These are phyloP conservation scores for Pisolithus microcarpus DNA, from an alignment of 768 basidiomycete genomes.

Conservation along the genomic window DNA sequence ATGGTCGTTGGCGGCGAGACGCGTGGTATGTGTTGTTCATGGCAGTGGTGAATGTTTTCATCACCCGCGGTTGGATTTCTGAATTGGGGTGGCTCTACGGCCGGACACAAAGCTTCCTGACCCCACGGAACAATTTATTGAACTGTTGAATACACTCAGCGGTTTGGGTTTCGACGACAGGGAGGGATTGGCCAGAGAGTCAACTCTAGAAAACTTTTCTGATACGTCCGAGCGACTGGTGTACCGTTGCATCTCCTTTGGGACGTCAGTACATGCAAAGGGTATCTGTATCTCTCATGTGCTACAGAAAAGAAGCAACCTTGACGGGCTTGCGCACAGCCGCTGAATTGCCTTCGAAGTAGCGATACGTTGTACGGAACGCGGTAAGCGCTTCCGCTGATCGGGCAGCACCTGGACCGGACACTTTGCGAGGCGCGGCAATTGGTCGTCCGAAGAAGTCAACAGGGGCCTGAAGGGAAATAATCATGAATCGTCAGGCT, in stretches of 20 bases:
- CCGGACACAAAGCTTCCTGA: too few relatives aligned
- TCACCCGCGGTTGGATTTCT: too few relatives aligned
- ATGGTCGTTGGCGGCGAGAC: too few relatives aligned
- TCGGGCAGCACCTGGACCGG: slow-evolving; percentile 23
- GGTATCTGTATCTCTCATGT: background rate
- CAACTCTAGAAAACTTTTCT: too few relatives aligned
- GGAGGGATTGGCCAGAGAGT: background rate
- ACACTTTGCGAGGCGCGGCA: slow-evolving; percentile 24
- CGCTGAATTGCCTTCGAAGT: slow-evolving; percentile 85
- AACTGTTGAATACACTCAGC: background rate
- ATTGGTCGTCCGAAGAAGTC: slow-evolving; percentile 95
- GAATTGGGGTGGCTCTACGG: background rate
- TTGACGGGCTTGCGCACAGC: slow-evolving; percentile 88
- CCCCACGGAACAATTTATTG: too few relatives aligned
- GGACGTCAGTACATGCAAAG: background rate
- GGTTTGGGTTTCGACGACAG: too few relatives aligned
- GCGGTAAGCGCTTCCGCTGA: slow-evolving; percentile 36
- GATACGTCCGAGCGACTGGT: too few relatives aligned
- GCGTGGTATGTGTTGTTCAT: too few relatives aligned
- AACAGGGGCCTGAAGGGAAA: slow-evolving; percentile 58
- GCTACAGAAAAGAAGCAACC: slow-evolving; percentile 63
- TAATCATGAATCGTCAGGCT: background rate
- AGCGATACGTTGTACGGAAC: slow-evolving; percentile 71
- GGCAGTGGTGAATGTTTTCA: too few relatives aligned
- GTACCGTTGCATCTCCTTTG: background rate